Evolutionary conservation across 805 yeast species (phyloP).

Genomic region (Zygoascus flipseniorum): DNA sequence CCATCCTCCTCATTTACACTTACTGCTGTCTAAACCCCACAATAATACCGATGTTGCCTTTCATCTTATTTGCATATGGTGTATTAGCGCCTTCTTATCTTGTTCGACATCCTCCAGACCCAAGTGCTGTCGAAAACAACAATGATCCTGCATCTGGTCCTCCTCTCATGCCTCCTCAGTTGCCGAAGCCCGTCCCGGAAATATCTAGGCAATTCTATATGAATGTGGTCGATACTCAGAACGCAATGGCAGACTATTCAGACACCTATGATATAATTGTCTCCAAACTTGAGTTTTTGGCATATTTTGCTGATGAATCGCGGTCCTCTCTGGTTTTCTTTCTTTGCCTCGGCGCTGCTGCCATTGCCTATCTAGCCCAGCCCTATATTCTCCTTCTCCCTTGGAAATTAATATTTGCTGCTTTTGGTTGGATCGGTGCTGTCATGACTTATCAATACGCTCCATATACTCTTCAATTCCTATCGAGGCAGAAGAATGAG

Average conservation of each 20-base stretch:
- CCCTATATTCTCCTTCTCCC: slow-evolving; percentile 27
- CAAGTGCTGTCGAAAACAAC: slow-evolving; percentile 25
- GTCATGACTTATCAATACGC: background rate
- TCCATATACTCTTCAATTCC: background rate
- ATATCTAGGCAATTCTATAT: slow-evolving; percentile 67
- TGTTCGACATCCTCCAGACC: slow-evolving; percentile 56
- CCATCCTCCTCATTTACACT: slow-evolving; percentile 42
- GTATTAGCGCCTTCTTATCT: slow-evolving; percentile 62
- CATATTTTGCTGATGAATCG: slow-evolving; percentile 49
- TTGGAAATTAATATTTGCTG: slow-evolving; percentile 31
- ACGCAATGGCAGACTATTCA: slow-evolving; percentile 63
- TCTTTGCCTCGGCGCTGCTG: slow-evolving; percentile 28
- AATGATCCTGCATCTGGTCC: slow-evolving; percentile 42
- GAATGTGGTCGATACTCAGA: slow-evolving; percentile 78
- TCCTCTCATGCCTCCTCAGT: slow-evolving; percentile 38
- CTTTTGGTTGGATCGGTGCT: slow-evolving; percentile 41
- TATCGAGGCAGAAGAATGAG: background rate
- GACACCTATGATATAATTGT: slow-evolving; percentile 49
- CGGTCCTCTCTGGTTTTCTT: slow-evolving; percentile 44
- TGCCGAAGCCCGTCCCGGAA: slow-evolving; percentile 70
- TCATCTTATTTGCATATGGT: slow-evolving; percentile 43
- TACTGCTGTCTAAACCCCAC: slow-evolving; percentile 50
- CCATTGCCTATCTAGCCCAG: slow-evolving; percentile 25
- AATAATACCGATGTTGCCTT: slow-evolving; percentile 36
- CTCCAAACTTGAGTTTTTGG: slow-evolving; percentile 43